Conservation (phyloP, 345 rosid genomes). For the Eutrema yunnanense region DNA sequence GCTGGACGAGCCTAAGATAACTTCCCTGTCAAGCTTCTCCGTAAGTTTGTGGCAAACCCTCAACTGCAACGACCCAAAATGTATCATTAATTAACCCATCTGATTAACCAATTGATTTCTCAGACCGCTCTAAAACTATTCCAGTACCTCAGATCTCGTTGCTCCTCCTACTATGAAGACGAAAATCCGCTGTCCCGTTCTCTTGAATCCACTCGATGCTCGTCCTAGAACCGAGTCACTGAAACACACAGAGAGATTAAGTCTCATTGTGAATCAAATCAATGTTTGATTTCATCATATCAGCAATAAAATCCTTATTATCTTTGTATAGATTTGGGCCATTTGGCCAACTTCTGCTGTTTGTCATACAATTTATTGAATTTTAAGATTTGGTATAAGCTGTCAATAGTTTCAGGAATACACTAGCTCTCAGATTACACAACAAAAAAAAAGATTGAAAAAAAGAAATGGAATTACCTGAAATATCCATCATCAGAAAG, state of each 20-base stretch:
- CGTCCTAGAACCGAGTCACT: slow-evolving; percentile 79
- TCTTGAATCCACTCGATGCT: slow-evolving; percentile 71
- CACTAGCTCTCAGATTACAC: not conserved
- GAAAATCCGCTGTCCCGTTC: slow-evolving; percentile 72
- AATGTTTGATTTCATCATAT: not conserved
- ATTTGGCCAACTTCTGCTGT: not conserved
- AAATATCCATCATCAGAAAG: slow-evolving; percentile 79
- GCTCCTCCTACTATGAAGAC: slow-evolving; percentile 92
- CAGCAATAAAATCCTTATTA: not conserved
- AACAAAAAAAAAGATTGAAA: no score
- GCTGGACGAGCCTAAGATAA: slow-evolving; percentile 86
- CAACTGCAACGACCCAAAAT: slow-evolving; percentile 42
- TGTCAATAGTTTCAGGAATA: not conserved
- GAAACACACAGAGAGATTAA: slow-evolving; percentile 7
- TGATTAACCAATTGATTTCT: not conserved
- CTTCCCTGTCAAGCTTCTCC: slow-evolving; percentile 76
- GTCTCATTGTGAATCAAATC: not conserved
- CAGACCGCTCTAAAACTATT: not conserved
- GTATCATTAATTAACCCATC: not conserved
- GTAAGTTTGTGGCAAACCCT: slow-evolving; percentile 94
- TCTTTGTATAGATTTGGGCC: not conserved
- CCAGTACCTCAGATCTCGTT: slow-evolving; percentile 87
- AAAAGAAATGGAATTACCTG: slow-evolving; percentile 37
- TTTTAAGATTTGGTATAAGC: not conserved
- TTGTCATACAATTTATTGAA: not conserved